These are phyloP conservation scores for Aspergillus versicolor DNA, from an alignment of 2,329 filamentous ascomycete species.

Conservation along the genomic window DNA sequence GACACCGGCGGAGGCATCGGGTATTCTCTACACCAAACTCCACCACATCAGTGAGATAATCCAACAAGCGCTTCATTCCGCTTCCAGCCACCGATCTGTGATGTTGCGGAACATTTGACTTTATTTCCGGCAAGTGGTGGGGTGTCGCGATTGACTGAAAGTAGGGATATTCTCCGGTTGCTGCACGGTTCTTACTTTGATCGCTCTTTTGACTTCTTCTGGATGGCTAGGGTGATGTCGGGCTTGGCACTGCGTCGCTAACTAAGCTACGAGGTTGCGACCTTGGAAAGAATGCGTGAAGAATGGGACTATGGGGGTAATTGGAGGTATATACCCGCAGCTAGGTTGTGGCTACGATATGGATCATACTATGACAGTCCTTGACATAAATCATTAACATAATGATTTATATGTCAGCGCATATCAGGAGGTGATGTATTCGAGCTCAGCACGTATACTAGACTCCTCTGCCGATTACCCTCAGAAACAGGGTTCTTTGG, in stretches of 20 bases:
- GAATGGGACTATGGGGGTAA: not conserved
- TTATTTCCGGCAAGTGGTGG: not conserved
- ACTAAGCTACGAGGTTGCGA: not conserved
- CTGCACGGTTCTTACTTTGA: not conserved
- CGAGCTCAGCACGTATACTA: not conserved
- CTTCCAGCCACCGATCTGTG: not conserved
- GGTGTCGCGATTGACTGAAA: not conserved
- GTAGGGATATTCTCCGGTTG: not conserved
- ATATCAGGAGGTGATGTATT: not conserved
- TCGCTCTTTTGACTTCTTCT: not conserved
- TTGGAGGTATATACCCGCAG: not conserved
- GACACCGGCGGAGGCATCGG: not conserved
- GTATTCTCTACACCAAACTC: not conserved
- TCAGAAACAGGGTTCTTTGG: not conserved
- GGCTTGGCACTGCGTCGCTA: not conserved
- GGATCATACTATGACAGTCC: not conserved
- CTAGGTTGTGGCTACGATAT: constrained; percentile 1
- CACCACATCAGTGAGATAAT: not conserved
- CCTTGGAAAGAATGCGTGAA: not conserved
- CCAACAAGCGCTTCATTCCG: not conserved
- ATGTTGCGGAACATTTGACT: not conserved
- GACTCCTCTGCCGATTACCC: not conserved
- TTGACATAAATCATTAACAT: too few species aligned
- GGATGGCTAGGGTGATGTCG: not conserved
- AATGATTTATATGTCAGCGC: not conserved